These are phyloP conservation scores for Apophysomyces ossiformis DNA, from an alignment of 371 early-diverging fungal genomes.

Conservation along the genomic window DNA sequence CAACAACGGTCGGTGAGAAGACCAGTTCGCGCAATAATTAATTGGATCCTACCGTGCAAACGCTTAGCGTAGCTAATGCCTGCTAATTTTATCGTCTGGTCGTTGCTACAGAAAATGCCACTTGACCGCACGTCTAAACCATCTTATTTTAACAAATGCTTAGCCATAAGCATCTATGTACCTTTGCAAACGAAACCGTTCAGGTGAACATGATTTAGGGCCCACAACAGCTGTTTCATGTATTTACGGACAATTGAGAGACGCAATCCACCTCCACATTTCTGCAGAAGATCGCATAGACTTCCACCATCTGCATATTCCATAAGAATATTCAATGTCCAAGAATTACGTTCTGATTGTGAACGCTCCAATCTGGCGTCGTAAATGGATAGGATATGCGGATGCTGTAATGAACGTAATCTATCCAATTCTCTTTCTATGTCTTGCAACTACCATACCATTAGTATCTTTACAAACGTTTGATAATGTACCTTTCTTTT, in stretches of 20 bases:
- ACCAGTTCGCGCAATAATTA: background rate
- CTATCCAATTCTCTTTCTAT: slow-evolving; percentile 66
- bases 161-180: slow-evolving; percentile 12
- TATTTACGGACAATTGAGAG: slow-evolving; percentile 58
- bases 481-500: slow-evolving; percentile 42
- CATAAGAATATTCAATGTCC: slow-evolving; percentile 63
- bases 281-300: slow-evolving; percentile 47
- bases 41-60: slow-evolving; percentile 38
- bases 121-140: slow-evolving; percentile 41
- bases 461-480: background rate
- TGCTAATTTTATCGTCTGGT: slow-evolving; percentile 47
- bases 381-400: slow-evolving; percentile 57
- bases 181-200: slow-evolving; percentile 68
- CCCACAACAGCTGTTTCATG: slow-evolving; percentile 62
- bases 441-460: slow-evolving; percentile 47
- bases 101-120: slow-evolving; percentile 41
- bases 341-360: slow-evolving; percentile 31
- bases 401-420: slow-evolving; percentile 56
- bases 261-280: slow-evolving; percentile 55
- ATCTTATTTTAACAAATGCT: background rate
- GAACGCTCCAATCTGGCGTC: slow-evolving; percentile 59
- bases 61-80: slow-evolving; percentile 54
- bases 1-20: background rate
- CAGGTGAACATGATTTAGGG: slow-evolving; percentile 59
- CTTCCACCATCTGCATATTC: slow-evolving; percentile 56